Percentiles rank a stretch among this genome's conserved stretches.
These are phyloP conservation scores for Candida bentonensis DNA, from an alignment of 805 yeast species.

Conservation along the genomic window DNA sequence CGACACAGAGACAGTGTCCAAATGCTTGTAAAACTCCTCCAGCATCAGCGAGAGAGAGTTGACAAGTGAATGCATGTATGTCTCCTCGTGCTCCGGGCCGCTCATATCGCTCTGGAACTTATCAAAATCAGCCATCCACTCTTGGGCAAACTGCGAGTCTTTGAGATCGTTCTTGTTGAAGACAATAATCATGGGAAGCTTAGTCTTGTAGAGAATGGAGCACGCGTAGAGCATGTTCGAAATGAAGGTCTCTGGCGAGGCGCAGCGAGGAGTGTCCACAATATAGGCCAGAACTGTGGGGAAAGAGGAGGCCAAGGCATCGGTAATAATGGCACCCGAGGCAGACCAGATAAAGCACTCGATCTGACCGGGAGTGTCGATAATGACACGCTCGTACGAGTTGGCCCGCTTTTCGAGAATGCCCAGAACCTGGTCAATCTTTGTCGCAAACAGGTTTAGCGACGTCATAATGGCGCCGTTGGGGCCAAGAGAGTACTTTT, in stretches of 20 bases:
- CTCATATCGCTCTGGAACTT: slow-evolving; percentile 69
- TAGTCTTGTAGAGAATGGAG: slow-evolving; percentile 88
- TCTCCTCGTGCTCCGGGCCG: slow-evolving; percentile 54
- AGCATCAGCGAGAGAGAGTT: slow-evolving; percentile 92
- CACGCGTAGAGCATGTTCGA: slow-evolving; percentile 98
- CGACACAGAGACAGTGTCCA: slow-evolving; percentile 88
- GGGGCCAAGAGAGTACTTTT: slow-evolving; percentile 85
- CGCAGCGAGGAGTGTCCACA: slow-evolving; percentile 89
- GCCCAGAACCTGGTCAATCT: slow-evolving; percentile 86
- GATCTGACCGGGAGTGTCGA: slow-evolving; percentile 98
- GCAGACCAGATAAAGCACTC: slow-evolving; percentile 99
- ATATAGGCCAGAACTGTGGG: slow-evolving; percentile 95
- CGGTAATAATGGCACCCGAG: slow-evolving; percentile 90
- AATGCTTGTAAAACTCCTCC: slow-evolving; percentile 87
- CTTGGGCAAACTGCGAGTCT: slow-evolving; percentile 75
- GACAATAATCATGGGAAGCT: slow-evolving; percentile 90
- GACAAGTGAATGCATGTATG: slow-evolving; percentile 87
- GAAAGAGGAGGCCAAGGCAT: slow-evolving; percentile 87
- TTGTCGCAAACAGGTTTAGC: slow-evolving; percentile 80
- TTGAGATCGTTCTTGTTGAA: slow-evolving; percentile 89
- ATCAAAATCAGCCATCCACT: slow-evolving; percentile 97
- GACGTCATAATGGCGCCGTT: slow-evolving; percentile 98
- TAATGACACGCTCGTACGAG: slow-evolving; percentile 51
- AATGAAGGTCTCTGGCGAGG: slow-evolving; percentile 93
- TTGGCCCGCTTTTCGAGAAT: slow-evolving; percentile 64